Conservation (phyloP, 2,329 filamentous ascomycete species). For the Diaporthe aspalathi region DNA sequence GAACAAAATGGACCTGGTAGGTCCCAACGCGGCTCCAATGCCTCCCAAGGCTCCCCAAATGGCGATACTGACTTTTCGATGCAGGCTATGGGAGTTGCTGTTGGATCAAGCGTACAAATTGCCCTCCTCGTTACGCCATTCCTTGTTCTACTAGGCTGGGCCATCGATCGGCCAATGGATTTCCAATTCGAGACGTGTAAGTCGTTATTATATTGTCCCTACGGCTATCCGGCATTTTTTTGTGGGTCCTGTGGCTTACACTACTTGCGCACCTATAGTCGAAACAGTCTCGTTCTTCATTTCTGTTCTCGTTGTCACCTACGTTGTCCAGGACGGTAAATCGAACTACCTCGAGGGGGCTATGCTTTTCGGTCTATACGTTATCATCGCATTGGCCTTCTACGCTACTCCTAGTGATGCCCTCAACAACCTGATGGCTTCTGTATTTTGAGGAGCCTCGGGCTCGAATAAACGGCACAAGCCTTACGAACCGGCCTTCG, state of each 20-base stretch:
- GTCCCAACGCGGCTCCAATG: not conserved
- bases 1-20: slow-evolving; percentile 75
- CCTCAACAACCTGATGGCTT: slow-evolving; percentile 52
- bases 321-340: slow-evolving; percentile 82
- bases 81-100: slow-evolving; percentile 80
- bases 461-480: not conserved
- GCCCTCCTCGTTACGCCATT: slow-evolving; percentile 84
- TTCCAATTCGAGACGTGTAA: slow-evolving; percentile 80
- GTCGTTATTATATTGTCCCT: slow-evolving; percentile 39
- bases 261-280: slow-evolving; percentile 55
- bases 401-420: slow-evolving; percentile 65
- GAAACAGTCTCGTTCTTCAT: slow-evolving; percentile 83
- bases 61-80: slow-evolving; percentile 40
- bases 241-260: not conserved
- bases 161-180: slow-evolving; percentile 79
- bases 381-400: slow-evolving; percentile 71
- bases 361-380: slow-evolving; percentile 69
- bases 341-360: slow-evolving; percentile 87
- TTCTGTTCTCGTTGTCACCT: slow-evolving; percentile 80
- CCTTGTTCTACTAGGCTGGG: slow-evolving; percentile 83
- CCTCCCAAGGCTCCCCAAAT: not conserved
- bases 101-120: slow-evolving; percentile 86
- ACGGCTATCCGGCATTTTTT: not conserved
- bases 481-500: not conserved
- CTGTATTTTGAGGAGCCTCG: not conserved